A percentile compares a stretch with the other conserved stretches of the same genome.
These are phyloP conservation scores for Phylloporus arenicola DNA, from an alignment of 768 basidiomycete genomes.

Conservation along the genomic window DNA sequence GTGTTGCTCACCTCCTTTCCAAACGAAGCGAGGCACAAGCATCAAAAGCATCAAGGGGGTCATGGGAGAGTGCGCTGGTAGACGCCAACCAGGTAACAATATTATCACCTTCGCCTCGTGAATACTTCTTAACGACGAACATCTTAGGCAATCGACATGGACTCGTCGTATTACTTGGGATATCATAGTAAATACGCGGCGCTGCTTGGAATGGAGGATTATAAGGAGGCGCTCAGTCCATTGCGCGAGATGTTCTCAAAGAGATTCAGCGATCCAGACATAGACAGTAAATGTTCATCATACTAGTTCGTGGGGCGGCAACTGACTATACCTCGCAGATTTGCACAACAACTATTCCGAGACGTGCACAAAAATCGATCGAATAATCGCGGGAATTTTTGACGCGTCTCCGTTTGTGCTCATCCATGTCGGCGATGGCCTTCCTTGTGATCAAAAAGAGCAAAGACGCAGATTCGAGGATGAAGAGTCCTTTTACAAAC, in stretches of 20 bases:
- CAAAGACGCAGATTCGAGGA: neutral
- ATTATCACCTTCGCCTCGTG: neutral
- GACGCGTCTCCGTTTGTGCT: conserved; percentile 6
- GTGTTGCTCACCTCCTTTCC: conserved; percentile 4
- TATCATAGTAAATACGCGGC: conserved; percentile 3
- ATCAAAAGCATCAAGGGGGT: neutral
- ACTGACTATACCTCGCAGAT: neutral
- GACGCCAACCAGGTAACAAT: conserved; percentile 5
- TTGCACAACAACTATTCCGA: neutral
- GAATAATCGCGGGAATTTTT: neutral
- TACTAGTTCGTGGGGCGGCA: neutral
- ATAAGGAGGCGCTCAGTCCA: neutral
- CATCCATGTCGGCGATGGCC: conserved; percentile 6
- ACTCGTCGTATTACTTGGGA: neutral
- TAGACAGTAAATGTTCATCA: neutral
- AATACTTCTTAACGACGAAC: neutral
- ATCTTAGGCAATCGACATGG: conserved; percentile 2
- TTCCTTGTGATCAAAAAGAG: neutral
- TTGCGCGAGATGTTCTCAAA: neutral
- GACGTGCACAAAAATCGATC: neutral
- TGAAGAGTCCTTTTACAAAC: neutral
- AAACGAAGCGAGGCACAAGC: conserved; percentile 5
- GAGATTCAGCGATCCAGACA: neutral
- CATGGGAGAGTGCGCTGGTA: conserved; percentile 1
- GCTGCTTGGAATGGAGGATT: neutral